Evolutionary conservation across 305 asterid genomes (phyloP).

Genomic region (Ruellia speciosa): DNA sequence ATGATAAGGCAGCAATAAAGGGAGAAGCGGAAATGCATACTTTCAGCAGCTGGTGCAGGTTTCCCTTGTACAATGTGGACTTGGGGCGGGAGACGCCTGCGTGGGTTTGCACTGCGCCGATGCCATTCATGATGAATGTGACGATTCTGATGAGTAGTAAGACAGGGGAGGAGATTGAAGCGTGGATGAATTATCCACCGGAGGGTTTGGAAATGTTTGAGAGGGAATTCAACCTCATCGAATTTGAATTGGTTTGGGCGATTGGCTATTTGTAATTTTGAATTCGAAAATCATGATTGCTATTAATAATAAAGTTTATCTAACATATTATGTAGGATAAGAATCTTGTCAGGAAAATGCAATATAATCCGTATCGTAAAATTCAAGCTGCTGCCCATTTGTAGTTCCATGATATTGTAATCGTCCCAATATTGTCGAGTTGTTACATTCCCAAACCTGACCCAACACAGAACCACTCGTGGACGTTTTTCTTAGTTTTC

Average conservation of each 20-base stretch:
- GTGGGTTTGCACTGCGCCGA: conserved; percentile 27
- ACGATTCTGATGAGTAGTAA: conserved; percentile 23
- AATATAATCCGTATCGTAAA: no score
- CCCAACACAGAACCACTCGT: no score
- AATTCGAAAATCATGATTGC: no score
- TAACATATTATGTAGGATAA: no score
- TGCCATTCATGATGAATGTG: conserved; percentile 18
- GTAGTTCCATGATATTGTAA: no score
- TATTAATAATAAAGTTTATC: no score
- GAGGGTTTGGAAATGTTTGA: neutral
- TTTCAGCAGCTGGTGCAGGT: conserved; percentile 36
- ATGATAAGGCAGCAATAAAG: neutral
- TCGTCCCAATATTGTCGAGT: no score
- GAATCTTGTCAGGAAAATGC: no score
- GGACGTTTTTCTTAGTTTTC: no score
- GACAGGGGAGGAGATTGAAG: conserved; percentile 34
- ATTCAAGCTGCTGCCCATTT: no score
- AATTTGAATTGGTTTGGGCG: neutral
- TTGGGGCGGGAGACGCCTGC: conserved; percentile 43
- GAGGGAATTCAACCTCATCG: neutral
- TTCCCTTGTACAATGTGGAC: conserved; percentile 29
- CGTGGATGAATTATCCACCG: conserved; percentile 25
- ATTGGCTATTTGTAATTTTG: no score
- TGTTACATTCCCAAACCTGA: no score
- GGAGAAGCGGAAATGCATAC: conserved; percentile 7